Evolutionary conservation across 345 rosid species (phyloP).

Genomic region (Boechera retrofracta): DNA sequence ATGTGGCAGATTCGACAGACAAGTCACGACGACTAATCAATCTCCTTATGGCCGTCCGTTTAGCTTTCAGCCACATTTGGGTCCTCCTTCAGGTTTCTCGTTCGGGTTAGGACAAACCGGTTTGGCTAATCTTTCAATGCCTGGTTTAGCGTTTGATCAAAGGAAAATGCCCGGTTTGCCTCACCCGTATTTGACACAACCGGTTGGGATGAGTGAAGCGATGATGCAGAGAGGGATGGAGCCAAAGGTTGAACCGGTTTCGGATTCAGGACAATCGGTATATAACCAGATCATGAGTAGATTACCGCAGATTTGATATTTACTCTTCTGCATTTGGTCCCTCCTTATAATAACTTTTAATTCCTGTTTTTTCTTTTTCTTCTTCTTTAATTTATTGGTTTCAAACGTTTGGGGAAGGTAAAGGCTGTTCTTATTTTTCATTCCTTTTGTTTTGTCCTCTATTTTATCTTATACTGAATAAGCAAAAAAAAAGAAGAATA

Average conservation of each 20-base stretch:
- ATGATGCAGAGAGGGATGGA: slow-evolving; percentile 80
- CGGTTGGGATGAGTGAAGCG: slow-evolving; percentile 58
- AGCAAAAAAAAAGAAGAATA: neutral
- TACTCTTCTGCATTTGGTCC: slow-evolving; percentile 20
- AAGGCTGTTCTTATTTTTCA: slow-evolving; percentile 16
- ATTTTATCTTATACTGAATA: neutral
- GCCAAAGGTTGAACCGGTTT: slow-evolving; percentile 70
- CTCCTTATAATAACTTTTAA: slow-evolving; percentile 1
- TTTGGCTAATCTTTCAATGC: slow-evolving; percentile 66
- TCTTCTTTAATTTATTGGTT: slow-evolving; percentile 31
- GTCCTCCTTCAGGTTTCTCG: slow-evolving; percentile 63
- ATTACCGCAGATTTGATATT: slow-evolving; percentile 59
- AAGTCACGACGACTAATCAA: slow-evolving; percentile 48
- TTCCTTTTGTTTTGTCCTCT: neutral
- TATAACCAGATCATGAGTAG: slow-evolving; percentile 84
- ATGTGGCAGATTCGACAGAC: slow-evolving; percentile 67
- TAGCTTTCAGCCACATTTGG: slow-evolving; percentile 65
- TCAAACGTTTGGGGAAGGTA: slow-evolving; percentile 38
- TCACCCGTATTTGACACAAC: slow-evolving; percentile 65
- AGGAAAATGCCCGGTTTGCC: slow-evolving; percentile 64
- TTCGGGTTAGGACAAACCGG: slow-evolving; percentile 72
- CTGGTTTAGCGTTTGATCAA: slow-evolving; percentile 70
- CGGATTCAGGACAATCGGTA: slow-evolving; percentile 63
- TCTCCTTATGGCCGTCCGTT: slow-evolving; percentile 66
- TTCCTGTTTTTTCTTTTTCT: slow-evolving; percentile 24